Evolutionary conservation across 2,329 filamentous ascomycete species (phyloP).

Genomic region (Colletotrichum cordylinicola): DNA sequence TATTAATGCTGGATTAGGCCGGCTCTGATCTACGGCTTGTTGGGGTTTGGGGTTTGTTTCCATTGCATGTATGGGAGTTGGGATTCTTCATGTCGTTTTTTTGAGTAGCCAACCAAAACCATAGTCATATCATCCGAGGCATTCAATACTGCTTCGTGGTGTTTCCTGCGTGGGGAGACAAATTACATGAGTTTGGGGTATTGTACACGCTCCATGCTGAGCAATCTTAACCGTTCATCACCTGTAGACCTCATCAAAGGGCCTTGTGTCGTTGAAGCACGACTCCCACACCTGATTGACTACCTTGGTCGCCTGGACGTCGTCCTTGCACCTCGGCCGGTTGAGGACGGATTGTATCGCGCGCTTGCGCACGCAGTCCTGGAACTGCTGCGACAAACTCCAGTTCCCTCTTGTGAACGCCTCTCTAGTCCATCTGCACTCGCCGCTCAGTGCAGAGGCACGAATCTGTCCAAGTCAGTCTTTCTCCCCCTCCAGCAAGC

Average conservation of each 20-base stretch:
- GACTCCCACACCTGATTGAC: slow-evolving; percentile 99
- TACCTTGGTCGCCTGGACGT: slow-evolving; percentile 83
- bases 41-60: slow-evolving; percentile 16
- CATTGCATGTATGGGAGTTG: slow-evolving; percentile 32
- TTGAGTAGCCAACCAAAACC: slow-evolving; percentile 12
- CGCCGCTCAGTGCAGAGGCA: slow-evolving; percentile 89
- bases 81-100: slow-evolving; percentile 18
- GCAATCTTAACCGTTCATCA: slow-evolving; percentile 40
- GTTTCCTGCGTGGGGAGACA: neutral
- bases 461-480: slow-evolving; percentile 69
- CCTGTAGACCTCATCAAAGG: slow-evolving; percentile 96
- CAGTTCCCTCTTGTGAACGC: slow-evolving; percentile 85
- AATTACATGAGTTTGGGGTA: slow-evolving; percentile 19
- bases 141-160: neutral
- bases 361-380: slow-evolving; percentile 85
- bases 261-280: slow-evolving; percentile 91
- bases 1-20: slow-evolving; percentile 12
- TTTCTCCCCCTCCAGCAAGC: neutral
- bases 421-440: slow-evolving; percentile 90
- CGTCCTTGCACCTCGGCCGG: slow-evolving; percentile 81
- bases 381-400: slow-evolving; percentile 90
- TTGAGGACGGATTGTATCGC: slow-evolving; percentile 82
- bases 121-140: slow-evolving; percentile 2
- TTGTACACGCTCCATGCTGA: slow-evolving; percentile 25
- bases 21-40: slow-evolving; percentile 22